phyloP scores from a whole-genome alignment of 768 basidiomycete genomes.

The Auriculariales sp. region DNA sequence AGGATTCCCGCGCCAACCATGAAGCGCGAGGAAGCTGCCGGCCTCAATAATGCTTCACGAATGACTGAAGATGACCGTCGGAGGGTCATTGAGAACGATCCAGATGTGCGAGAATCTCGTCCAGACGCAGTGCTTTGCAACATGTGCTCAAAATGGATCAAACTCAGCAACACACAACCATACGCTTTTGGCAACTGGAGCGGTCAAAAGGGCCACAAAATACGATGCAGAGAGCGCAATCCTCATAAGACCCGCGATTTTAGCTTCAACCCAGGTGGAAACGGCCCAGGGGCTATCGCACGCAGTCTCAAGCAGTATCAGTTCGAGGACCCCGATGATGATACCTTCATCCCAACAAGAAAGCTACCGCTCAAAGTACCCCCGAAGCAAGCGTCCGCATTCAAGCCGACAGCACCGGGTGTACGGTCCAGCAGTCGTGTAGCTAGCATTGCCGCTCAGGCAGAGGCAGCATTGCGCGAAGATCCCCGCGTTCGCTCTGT shows the following conservation, averaged over 20 bases:
- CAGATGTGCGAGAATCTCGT: not conserved
- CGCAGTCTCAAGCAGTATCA: no score
- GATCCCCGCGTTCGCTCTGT: not conserved
- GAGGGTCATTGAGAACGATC: not conserved
- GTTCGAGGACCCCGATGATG: no score
- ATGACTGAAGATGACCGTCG: not conserved
- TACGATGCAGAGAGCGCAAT: not conserved
- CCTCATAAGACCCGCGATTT: no score
- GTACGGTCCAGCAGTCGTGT: no score
- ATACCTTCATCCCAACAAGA: no score
- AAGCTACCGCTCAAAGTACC: no score
- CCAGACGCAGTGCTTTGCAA: not conserved
- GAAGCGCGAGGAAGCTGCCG: not conserved
- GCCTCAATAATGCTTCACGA: not conserved
- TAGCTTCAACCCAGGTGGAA: no score
- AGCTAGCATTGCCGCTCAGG: no score
- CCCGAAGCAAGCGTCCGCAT: no score
- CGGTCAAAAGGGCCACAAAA: not conserved
- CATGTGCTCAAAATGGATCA: not conserved
- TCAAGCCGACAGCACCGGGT: no score
- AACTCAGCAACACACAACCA: not conserved
- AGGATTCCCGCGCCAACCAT: not conserved
- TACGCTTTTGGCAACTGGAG: not conserved
- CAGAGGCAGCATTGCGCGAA: no score
- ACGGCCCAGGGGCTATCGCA: no score